A percentile compares a stretch with the other conserved stretches of the same genome.
These are phyloP conservation scores for Fusarium proliferatum DNA, from an alignment of 2,329 filamentous ascomycete species.

Conservation along the genomic window DNA sequence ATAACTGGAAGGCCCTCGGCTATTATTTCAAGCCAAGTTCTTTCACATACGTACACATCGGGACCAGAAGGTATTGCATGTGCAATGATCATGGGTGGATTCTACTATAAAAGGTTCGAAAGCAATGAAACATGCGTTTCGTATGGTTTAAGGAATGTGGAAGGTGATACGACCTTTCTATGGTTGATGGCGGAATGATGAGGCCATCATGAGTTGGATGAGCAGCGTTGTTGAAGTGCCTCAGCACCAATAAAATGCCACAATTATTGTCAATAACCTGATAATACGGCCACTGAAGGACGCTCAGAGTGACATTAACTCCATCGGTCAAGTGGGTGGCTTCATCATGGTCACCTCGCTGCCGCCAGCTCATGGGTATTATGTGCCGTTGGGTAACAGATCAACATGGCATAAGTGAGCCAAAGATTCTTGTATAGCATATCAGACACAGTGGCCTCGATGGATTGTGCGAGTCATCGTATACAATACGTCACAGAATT, in stretches of 20 bases:
- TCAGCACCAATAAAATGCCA: background rate
- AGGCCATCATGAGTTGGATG: constrained; percentile 8
- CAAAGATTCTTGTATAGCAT: background rate
- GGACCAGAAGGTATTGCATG: background rate
- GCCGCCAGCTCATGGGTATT: background rate
- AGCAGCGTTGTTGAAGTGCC: background rate
- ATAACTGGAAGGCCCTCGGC: too few species aligned
- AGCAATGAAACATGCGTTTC: background rate
- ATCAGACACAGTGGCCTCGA: background rate
- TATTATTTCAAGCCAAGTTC: background rate
- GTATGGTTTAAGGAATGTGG: background rate
- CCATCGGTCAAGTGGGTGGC: background rate
- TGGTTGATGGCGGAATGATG: background rate
- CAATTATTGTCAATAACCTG: background rate
- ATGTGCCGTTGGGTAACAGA: background rate
- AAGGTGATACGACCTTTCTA: background rate
- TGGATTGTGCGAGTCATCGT: background rate
- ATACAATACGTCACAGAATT: background rate
- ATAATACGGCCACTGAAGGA: rapidly evolving
- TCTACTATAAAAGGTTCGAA: background rate
- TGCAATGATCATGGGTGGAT: background rate
- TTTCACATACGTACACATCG: background rate
- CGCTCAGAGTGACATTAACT: background rate
- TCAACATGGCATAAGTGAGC: background rate
- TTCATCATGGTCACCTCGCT: constrained; percentile 13